Evolutionary conservation across 495 filamentous ascomycete species (phyloP), one percentile per base, ranked within the genome.

Genomic region (Sphaerosporella brunnea): DNA sequence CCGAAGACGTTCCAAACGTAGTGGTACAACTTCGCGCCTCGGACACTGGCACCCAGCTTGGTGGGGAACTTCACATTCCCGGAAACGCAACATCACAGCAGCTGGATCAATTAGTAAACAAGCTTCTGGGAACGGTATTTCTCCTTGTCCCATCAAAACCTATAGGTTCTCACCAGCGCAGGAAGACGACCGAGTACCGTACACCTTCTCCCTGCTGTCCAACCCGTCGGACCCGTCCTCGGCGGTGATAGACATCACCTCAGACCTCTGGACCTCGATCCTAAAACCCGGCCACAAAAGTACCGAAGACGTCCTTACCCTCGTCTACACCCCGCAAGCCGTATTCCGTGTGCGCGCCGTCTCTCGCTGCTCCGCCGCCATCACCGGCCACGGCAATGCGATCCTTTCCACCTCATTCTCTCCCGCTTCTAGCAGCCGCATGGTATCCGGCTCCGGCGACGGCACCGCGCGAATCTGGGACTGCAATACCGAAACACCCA

Each of bases 341-440:
- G 80, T 99, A 3, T 96, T 97, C 68, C 79, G 79, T 56, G 90
- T 96, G 36, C 84, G 85, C 52, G 83, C 86, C 1, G 85, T 94
- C 23, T 85, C 85, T 20, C 72, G 90, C 58, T 90, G 88, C 65
- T 79, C 86, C 4, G 81, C 87, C 39, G 77, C 79, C 23, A 88
- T 99, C 52, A 73, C 79, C 4, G 90, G 90, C 7, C 92, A 99
- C 61, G 88, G 85, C 2, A 82, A 93, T 58, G 75, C 85, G 0
- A 99, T 99, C 53, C 74, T 99, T 4, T 74, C 82, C 13, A 81
- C 79, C 8, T 77, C 84, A 32, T 99, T 96, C 64, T 92, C 85
- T 0, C 92, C 92, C 0, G 71, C 72, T 20, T 77, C 72, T 2
- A 88, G 84, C 1, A 76, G 80, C 5, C 74, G 78, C 46, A 75